These are phyloP conservation scores for Coelastrella sp. DNA, from an alignment of 139 green algal species.

Conservation along the genomic window DNA sequence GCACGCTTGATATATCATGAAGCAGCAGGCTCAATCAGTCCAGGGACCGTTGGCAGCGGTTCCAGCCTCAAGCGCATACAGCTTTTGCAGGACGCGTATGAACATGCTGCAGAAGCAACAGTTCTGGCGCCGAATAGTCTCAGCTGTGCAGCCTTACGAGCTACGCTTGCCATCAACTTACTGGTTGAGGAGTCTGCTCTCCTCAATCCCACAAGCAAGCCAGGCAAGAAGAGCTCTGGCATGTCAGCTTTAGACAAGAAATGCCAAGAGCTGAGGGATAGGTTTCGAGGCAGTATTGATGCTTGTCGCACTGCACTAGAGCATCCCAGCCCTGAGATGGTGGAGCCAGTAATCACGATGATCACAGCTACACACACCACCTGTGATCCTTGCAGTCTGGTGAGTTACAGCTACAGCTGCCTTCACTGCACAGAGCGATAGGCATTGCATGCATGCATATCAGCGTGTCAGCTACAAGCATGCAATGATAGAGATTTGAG, in stretches of 20 bases:
- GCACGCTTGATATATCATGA: slow-evolving; percentile 76
- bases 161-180: slow-evolving; percentile 71
- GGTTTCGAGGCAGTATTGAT: slow-evolving; percentile 59
- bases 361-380: slow-evolving; percentile 41
- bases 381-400: slow-evolving; percentile 53
- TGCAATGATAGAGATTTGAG: no score
- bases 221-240: not conserved
- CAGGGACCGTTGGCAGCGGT: not conserved
- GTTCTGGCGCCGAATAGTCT: slow-evolving; percentile 63
- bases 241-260: slow-evolving; percentile 32
- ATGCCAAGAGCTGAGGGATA: slow-evolving; percentile 46
- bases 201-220: slow-evolving; percentile 37
- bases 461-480: no score
- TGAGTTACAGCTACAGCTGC: slow-evolving; percentile 31
- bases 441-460: no score
- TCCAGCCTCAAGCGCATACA: slow-evolving; percentile 55
- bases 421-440: not conserved
- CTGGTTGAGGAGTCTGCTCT: slow-evolving; percentile 69
- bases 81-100: slow-evolving; percentile 64
- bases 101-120: slow-evolving; percentile 50
- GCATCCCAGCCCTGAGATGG: slow-evolving; percentile 49
- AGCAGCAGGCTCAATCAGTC: slow-evolving; percentile 55
- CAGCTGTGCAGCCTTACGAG: slow-evolving; percentile 62
- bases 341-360: slow-evolving; percentile 74
- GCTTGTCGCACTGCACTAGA: slow-evolving; percentile 60